phyloP scores from a whole-genome alignment of 2,329 filamentous ascomycete genomes.

The Trichoderma harzianum region DNA sequence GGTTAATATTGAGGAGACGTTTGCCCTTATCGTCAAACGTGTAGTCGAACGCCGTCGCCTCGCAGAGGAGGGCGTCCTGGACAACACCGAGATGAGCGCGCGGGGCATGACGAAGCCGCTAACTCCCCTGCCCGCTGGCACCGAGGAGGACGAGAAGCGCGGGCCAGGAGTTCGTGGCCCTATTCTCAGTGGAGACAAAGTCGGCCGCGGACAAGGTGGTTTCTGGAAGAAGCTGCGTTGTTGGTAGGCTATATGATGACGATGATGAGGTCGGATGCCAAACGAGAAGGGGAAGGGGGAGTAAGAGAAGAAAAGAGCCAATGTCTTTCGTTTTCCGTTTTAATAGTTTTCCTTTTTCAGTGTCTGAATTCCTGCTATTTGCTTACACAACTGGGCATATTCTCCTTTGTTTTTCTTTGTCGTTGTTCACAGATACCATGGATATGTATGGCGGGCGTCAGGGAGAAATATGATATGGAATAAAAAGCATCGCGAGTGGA shows the following conservation, averaged over 20 bases:
- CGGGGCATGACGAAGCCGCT: constrained; percentile 57
- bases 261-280: neutral
- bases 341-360: neutral
- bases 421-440: constrained; percentile 21
- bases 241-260: constrained; percentile 39
- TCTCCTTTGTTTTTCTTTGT: constrained; percentile 3
- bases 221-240: constrained; percentile 58
- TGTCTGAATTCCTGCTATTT: neutral
- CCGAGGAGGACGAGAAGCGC: constrained; percentile 42
- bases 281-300: neutral
- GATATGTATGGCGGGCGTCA: constrained; percentile 16
- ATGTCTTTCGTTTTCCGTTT: neutral
- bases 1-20: constrained; percentile 88
- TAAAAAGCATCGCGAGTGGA: neutral
- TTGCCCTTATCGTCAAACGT: constrained; percentile 64
- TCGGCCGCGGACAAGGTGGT: constrained; percentile 41
- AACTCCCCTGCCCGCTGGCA: constrained; percentile 47
- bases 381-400: neutral
- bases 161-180: constrained; percentile 44
- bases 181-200: constrained; percentile 40
- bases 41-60: constrained; percentile 56
- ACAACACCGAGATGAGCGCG: constrained; percentile 44
- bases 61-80: constrained; percentile 45
- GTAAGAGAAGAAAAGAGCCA: neutral
- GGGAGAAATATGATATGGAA: constrained; percentile 10